These are phyloP conservation scores for Tieghemostelium lacteum DNA, from an alignment of 78 protist species.

Conservation along the genomic window DNA sequence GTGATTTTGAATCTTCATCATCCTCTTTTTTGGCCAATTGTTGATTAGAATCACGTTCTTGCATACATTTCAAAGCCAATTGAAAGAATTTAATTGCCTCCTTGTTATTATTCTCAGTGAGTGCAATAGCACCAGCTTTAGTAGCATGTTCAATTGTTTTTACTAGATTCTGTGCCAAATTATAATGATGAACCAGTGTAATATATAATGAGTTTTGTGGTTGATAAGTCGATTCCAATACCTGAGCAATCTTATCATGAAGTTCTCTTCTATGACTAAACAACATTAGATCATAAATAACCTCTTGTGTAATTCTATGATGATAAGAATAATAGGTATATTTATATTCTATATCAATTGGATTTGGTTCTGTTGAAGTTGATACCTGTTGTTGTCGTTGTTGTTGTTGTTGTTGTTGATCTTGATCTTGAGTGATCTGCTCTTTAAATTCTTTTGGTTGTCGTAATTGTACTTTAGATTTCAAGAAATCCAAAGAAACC, in stretches of 20 bases:
- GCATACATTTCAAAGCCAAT: constrained; percentile 62
- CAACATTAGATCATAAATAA: constrained; percentile 78
- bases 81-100: constrained; percentile 69
- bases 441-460: background rate
- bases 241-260: constrained; percentile 77
- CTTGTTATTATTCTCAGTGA: constrained; percentile 55
- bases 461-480: background rate
- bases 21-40: background rate
- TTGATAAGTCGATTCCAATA: constrained; percentile 15
- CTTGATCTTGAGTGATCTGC: constrained; percentile 32
- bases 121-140: constrained; percentile 59
- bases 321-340: too few species aligned
- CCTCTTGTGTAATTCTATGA: constrained; percentile 70
- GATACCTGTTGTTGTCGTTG: too few species aligned
- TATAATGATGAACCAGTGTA: constrained; percentile 72
- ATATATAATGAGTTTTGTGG: constrained; percentile 47
- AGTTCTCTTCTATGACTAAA: constrained; percentile 78
- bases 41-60: background rate
- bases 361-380: constrained; percentile 13
- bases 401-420: constrained; percentile 22
- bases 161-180: constrained; percentile 58
- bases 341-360: background rate
- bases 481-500: constrained; percentile 30
- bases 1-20: background rate
- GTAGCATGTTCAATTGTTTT: constrained; percentile 68